These are phyloP conservation scores for Tolypocladium ophioglossoides DNA, from an alignment of 2,329 filamentous ascomycete genomes.

Conservation along the genomic window DNA sequence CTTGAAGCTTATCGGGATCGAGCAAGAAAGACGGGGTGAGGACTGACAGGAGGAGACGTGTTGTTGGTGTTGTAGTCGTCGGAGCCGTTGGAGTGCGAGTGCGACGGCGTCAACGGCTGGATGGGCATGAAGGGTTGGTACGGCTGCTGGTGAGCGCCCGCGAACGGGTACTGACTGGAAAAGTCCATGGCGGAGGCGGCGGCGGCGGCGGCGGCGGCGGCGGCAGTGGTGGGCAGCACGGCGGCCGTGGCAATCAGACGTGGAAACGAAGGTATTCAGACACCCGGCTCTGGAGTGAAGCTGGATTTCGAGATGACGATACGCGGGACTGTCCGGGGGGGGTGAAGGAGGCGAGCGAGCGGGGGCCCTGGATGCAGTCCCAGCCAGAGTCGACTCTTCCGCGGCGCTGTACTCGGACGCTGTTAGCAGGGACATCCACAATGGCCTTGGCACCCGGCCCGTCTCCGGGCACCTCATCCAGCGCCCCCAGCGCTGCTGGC, in stretches of 20 bases:
- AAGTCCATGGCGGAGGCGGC: conserved; percentile 37
- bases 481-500: no score
- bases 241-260: background rate
- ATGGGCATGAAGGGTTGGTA: conserved; percentile 46
- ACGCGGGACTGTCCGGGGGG: background rate
- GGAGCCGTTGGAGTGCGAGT: conserved; percentile 40
- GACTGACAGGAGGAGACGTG: conserved; percentile 43
- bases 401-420: no score
- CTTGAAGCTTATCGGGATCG: background rate
- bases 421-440: background rate
- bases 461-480: no score
- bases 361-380: no score
- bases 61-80: conserved; percentile 43
- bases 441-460: background rate
- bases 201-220: background rate
- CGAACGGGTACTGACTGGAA: conserved; percentile 34
- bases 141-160: conserved; percentile 28
- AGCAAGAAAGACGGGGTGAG: conserved; percentile 1
- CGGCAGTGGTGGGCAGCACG: background rate
- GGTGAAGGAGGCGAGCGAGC: no score
- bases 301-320: background rate
- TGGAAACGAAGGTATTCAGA: background rate
- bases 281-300: background rate
- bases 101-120: conserved; percentile 42
- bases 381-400: no score